These are phyloP conservation scores for Oemleria cerasiformis DNA, from an alignment of 306 rosid species.

Conservation along the genomic window DNA sequence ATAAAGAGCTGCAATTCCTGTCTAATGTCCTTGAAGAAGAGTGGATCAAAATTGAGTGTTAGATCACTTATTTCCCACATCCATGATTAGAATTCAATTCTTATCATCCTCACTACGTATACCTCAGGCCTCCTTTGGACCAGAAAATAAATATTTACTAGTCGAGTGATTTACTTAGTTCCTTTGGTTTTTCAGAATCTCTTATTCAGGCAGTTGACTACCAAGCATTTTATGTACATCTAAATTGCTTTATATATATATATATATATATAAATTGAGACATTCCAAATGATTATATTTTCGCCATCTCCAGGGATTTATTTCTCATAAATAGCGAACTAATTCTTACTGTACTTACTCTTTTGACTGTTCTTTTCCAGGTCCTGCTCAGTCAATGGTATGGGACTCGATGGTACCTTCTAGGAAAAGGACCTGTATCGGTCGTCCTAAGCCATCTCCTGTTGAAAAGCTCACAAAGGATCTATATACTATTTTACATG, in stretches of 20 bases:
- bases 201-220: conserved; percentile 11
- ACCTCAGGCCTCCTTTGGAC: background rate
- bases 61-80: background rate
- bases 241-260: background rate
- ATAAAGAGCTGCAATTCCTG: conserved; percentile 1
- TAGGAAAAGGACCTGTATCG: conserved; percentile 80
- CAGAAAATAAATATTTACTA: background rate
- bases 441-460: conserved; percentile 80
- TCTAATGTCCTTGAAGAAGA: background rate
- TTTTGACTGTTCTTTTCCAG: conserved; percentile 42
- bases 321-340: conserved; percentile 6
- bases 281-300: background rate
- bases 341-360: conserved; percentile 25
- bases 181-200: background rate
- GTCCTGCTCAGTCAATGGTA: conserved; percentile 86
- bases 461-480: conserved; percentile 96
- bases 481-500: conserved; percentile 80
- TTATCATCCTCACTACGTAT: background rate
- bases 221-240: background rate
- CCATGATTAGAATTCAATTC: background rate
- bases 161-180: background rate
- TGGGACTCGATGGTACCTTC: conserved; percentile 96
- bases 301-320: background rate
- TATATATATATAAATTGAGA: background rate
- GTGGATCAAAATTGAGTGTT: background rate